Conservation (phyloP, 371 early-diverging fungal species). For the Nematocida sp. region DNA sequence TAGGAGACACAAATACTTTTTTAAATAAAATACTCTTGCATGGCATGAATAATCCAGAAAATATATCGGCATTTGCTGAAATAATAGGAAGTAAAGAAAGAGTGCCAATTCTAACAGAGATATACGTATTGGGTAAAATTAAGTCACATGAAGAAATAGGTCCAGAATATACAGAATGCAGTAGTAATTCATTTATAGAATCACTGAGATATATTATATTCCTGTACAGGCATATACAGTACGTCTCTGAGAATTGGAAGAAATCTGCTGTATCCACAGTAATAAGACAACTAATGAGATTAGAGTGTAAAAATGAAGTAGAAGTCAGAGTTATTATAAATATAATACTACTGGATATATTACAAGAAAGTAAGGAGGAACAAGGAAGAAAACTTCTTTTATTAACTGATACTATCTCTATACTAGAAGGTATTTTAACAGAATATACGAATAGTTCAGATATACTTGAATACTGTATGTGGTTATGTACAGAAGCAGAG, state of each 20-base stretch:
- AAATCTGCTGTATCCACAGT: neutral
- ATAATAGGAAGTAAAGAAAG: conserved; percentile 1
- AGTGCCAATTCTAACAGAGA: conserved; percentile 5
- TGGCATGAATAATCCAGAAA: neutral
- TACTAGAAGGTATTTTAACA: neutral
- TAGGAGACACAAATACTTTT: neutral
- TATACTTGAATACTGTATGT: neutral
- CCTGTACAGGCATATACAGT: conserved; percentile 1
- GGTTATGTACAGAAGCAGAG: neutral
- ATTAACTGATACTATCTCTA: conserved; percentile 10
- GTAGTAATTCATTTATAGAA: neutral
- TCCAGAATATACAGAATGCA: neutral
- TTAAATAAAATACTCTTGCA: neutral
- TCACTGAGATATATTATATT: neutral
- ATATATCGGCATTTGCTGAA: conserved; percentile 4
- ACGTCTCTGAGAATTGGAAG: neutral
- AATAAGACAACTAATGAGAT: neutral
- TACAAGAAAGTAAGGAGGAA: neutral
- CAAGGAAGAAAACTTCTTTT: neutral
- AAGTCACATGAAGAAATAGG: neutral
- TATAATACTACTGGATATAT: neutral
- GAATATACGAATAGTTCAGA: neutral
- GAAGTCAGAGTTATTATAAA: conserved; percentile 18
- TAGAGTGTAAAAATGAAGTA: conserved; percentile 17
- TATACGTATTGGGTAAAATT: neutral